Evolutionary conservation across 225 moss, liverwort and hornwort species (phyloP), one percentile per base, ranked within the genome.

Genomic region (Antitrichia curtipendula): DNA sequence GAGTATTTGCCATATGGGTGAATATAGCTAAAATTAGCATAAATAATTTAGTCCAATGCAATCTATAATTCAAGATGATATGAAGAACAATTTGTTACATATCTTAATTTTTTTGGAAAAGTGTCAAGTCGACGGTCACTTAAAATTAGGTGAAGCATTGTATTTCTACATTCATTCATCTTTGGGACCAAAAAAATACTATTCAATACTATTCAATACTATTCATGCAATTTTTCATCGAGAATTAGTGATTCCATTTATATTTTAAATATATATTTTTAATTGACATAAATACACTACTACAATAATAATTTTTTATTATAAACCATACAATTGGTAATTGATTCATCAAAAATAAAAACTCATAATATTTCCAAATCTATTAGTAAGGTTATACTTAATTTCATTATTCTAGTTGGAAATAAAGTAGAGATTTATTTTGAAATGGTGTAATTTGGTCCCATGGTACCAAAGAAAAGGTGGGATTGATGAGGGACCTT

Each of bases 51-150:
- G 6, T 6, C 0, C 1, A 0, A 2, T 36, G 36, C 3, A 36
- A 0, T 10, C 19, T 19, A 64, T 19, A 3, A 9, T 16, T 0
- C 8, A 1, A 5, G 1, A 64, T 4, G 5, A 2, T 1, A 64
- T n/a, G 20, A 21, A 21, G 14, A 65, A 65, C 1, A 18, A 1
- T 65, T 1, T 3, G 1, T 19, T 64, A 36, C 11, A 65, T 1
- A 1, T 0, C 36, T 36, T 20, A 20, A 17, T 10, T 34, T 32
- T 5, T 34, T 9, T 8, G 8, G 11, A 1, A 36, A 36, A 36
- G 10, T 10, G 16, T 4, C 3, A 19, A 65, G 65, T 65, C 3
- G 6, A 10, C 4, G 1, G 6, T 20, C 3, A 65, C 11, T 36
- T 20, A 11, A 36, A 49, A 49, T 12, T 49, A 12, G 12, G 13